These are phyloP conservation scores for Pythium insidiosum DNA, from an alignment of 352 stramenopile species.

Conservation along the genomic window DNA sequence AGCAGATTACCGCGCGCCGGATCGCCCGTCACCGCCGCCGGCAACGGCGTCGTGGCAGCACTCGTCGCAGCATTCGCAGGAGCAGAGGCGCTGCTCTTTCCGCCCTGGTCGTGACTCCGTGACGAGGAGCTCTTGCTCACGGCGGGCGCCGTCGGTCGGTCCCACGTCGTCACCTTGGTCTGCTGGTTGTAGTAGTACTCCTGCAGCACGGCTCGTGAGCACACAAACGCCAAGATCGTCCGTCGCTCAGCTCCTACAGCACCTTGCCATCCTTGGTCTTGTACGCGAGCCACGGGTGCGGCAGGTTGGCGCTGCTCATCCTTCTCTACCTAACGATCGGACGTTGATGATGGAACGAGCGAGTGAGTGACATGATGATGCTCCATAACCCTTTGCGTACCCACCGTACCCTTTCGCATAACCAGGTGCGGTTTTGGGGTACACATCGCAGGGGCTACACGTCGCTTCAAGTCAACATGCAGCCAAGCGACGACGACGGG, in stretches of 20 bases:
- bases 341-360: too few species aligned
- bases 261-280: constrained; percentile 85
- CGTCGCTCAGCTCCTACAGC: background rate
- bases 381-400: too few species aligned
- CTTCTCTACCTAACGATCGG: background rate
- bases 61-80: constrained; percentile 6
- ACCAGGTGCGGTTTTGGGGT: too few species aligned
- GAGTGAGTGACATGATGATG: too few species aligned
- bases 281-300: constrained; percentile 76
- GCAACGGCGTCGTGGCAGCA: constrained; percentile 5
- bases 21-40: constrained; percentile 19
- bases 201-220: too few species aligned
- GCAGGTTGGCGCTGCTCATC: constrained; percentile 20
- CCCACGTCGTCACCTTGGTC: constrained; percentile 86
- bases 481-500: background rate
- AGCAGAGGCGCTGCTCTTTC: constrained; percentile 1
- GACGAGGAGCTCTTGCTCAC: constrained; percentile 13
- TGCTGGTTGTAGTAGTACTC: constrained; percentile 90
- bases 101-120: constrained; percentile 11
- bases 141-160: constrained; percentile 27
- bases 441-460: too few species aligned
- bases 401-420: too few species aligned
- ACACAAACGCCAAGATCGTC: too few species aligned
- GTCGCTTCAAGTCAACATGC: too few species aligned
- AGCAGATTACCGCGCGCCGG: constrained; percentile 43